Conservation (phyloP, 495 filamentous ascomycete species). For the Penicillium diatomitis region DNA sequence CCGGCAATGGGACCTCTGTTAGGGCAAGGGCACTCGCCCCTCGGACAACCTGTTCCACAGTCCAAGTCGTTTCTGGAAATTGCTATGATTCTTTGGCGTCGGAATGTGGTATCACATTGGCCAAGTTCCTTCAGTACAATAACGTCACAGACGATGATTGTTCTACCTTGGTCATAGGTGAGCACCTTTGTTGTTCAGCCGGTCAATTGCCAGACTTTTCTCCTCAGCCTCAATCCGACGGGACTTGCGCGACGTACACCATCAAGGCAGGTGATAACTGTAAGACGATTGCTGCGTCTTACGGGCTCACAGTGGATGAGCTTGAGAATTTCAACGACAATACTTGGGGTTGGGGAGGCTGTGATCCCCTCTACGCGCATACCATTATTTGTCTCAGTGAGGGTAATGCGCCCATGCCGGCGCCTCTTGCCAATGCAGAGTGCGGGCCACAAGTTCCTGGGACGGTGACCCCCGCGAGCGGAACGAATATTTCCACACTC, state of each 20-base stretch:
- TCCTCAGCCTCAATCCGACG: background rate
- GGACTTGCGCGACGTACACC: background rate
- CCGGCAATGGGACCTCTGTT: too few species aligned
- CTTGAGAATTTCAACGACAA: slow-evolving; percentile 24
- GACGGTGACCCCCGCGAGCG: background rate
- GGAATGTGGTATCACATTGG: background rate
- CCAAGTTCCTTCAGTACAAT: background rate
- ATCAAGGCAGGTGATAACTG: background rate
- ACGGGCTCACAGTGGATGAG: slow-evolving; percentile 20
- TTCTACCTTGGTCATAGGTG: background rate
- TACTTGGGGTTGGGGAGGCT: slow-evolving; percentile 27
- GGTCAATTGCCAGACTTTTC: background rate
- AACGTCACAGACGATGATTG: background rate
- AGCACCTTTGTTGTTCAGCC: background rate
- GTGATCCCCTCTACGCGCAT: background rate
- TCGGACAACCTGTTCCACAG: background rate
- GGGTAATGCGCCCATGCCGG: slow-evolving; percentile 1
- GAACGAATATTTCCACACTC: background rate
- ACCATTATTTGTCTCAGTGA: slow-evolving; percentile 1
- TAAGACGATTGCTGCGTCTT: background rate
- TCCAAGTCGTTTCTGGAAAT: background rate
- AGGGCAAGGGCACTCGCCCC: too few species aligned
- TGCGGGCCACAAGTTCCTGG: slow-evolving; percentile 2
- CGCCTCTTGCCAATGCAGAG: background rate
- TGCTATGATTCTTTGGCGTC: background rate